phyloP scores from a whole-genome alignment of 2,329 filamentous ascomycete species.

The Aschersonia sp. region DNA sequence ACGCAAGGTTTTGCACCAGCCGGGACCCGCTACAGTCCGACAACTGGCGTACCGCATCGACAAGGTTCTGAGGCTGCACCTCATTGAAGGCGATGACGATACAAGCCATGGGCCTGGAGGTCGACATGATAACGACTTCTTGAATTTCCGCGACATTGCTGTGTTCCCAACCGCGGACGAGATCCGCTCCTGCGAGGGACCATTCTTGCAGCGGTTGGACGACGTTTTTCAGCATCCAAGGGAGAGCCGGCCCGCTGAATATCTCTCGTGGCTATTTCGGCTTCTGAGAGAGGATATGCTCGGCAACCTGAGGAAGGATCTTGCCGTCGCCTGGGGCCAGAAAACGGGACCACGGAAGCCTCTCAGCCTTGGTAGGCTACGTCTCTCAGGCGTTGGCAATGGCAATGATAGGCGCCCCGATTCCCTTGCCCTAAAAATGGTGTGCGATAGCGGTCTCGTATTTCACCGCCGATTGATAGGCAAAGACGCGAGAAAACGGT shows the following conservation, averaged over 20 bases:
- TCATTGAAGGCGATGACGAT: slow-evolving; percentile 2
- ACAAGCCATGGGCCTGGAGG: slow-evolving; percentile 35
- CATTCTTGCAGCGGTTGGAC: slow-evolving; percentile 39
- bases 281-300: slow-evolving; percentile 59
- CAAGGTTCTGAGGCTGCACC: slow-evolving; percentile 19
- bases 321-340: slow-evolving; percentile 32
- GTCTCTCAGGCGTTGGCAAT: neutral
- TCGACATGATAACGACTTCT: slow-evolving; percentile 59
- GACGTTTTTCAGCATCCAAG: slow-evolving; percentile 28
- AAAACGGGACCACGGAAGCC: slow-evolving; percentile 25
- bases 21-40: slow-evolving; percentile 10
- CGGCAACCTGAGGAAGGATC: slow-evolving; percentile 46
- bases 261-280: slow-evolving; percentile 60
- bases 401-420: neutral
- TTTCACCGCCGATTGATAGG: slow-evolving; percentile 18
- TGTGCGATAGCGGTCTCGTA: slow-evolving; percentile 29
- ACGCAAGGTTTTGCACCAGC: slow-evolving; percentile 7
- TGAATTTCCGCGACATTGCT: slow-evolving; percentile 42
- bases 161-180: slow-evolving; percentile 56
- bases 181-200: slow-evolving; percentile 32
- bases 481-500: slow-evolving; percentile 8
- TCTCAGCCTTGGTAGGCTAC: slow-evolving; percentile 22
- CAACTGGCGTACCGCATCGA: slow-evolving; percentile 21
- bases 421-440: slow-evolving; percentile 20
- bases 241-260: slow-evolving; percentile 17